Evolutionary conservation across 2,329 filamentous ascomycete species (phyloP).

Genomic region (Leptosphaerulina australis): DNA sequence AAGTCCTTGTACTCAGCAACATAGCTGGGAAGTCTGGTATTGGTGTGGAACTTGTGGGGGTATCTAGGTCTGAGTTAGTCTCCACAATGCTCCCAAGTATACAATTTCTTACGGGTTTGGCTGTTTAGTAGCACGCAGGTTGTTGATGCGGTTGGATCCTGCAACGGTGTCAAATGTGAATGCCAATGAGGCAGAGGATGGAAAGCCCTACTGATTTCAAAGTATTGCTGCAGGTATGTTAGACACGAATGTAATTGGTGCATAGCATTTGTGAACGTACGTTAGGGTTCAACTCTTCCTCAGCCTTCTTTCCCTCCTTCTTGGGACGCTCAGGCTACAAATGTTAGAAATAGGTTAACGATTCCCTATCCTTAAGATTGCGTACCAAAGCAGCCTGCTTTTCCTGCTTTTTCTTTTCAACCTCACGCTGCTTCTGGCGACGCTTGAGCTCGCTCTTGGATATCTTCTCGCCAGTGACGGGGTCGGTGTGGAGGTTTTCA

Average conservation of each 20-base stretch:
- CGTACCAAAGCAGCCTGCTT: too few species aligned
- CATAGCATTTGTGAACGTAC: conserved; percentile 53
- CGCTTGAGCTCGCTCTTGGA: conserved; percentile 76
- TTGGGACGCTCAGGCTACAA: conserved; percentile 64
- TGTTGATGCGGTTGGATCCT: conserved; percentile 77
- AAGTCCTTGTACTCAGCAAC: conserved; percentile 76
- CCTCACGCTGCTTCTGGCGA: conserved; percentile 87
- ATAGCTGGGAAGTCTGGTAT: conserved; percentile 82
- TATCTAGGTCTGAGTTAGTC: conserved; percentile 47
- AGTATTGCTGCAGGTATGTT: conserved; percentile 72
- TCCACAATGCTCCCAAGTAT: background rate
- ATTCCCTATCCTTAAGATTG: background rate
- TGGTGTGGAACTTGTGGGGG: conserved; percentile 91
- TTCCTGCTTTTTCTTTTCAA: too few species aligned
- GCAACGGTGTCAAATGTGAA: too few species aligned
- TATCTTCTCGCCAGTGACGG: conserved; percentile 86
- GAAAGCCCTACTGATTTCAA: conserved; percentile 75
- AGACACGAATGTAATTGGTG: conserved; percentile 3
- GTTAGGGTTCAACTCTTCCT: conserved; percentile 74
- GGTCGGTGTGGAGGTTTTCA: conserved; percentile 79
- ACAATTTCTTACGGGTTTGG: conserved; percentile 64
- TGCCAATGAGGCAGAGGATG: background rate
- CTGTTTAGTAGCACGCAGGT: conserved; percentile 72
- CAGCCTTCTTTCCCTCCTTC: conserved; percentile 63
- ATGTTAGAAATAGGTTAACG: background rate